phyloP scores from a whole-genome alignment of 2,329 filamentous ascomycete species.

The Monilinia polystroma region DNA sequence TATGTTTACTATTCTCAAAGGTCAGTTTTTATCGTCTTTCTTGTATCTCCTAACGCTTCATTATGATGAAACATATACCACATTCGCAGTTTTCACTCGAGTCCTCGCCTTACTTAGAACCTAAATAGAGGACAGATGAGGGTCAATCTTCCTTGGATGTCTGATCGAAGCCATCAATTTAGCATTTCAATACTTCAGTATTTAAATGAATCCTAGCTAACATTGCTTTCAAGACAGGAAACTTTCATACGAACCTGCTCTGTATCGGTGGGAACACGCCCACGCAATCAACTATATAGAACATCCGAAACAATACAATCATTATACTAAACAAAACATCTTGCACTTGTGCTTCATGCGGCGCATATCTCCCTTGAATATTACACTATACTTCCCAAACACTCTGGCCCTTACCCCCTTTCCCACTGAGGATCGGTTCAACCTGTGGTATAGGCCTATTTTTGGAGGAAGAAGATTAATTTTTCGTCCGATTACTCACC shows the following conservation, averaged over 20 bases:
- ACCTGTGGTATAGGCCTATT: conserved; percentile 77
- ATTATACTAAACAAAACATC: background rate
- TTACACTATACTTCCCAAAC: conserved; percentile 61
- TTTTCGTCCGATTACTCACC: conserved; percentile 66
- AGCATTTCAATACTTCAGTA: conserved; percentile 3
- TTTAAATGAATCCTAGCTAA: conserved; percentile 10
- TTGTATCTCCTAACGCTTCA: conserved; percentile 30
- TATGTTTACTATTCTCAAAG: background rate
- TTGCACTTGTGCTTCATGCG: background rate
- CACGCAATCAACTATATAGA: conserved; percentile 5
- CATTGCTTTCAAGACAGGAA: conserved; percentile 15
- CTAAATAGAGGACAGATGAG: conserved; percentile 65
- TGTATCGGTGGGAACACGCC: background rate
- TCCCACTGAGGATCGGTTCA: conserved; percentile 45
- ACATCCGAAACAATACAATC: conserved; percentile 10
- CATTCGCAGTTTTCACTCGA: conserved; percentile 91
- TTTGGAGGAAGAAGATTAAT: conserved; percentile 76
- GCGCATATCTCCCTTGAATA: background rate
- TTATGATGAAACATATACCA: conserved; percentile 73
- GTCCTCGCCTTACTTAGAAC: conserved; percentile 60
- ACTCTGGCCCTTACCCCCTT: conserved; percentile 74
- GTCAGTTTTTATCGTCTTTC: conserved; percentile 26
- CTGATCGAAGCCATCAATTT: conserved; percentile 48
- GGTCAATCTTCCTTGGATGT: conserved; percentile 74
- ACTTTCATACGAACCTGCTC: no score